phyloP scores from a whole-genome alignment of 176 grass and related monocot species.

The Zea mays region DNA sequence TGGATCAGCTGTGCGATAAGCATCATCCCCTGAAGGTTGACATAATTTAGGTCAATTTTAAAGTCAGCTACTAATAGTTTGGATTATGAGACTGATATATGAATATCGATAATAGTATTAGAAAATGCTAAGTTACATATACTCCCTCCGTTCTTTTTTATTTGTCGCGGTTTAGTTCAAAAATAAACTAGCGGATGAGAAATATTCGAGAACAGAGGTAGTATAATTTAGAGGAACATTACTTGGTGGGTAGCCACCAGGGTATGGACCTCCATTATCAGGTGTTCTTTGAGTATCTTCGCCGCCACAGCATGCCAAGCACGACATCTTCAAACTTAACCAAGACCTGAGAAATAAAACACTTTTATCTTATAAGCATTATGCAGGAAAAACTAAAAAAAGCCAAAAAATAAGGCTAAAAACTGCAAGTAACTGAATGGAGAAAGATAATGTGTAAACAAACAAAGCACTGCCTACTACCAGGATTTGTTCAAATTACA shows the following conservation, averaged over 20 bases:
- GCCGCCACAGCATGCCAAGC: slow-evolving; percentile 36
- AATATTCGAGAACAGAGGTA: no score
- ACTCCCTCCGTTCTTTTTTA: no score
- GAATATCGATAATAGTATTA: neutral
- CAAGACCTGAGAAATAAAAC: slow-evolving; percentile 5
- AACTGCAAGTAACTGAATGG: neutral
- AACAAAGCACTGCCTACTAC: neutral
- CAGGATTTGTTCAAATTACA: slow-evolving; percentile 8
- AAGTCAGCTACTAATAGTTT: slow-evolving; percentile 13
- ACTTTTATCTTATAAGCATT: slow-evolving; percentile 6
- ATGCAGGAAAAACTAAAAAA: neutral
- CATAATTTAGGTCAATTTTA: neutral
- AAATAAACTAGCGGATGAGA: no score
- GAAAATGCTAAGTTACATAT: slow-evolving; percentile 18
- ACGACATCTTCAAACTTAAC: slow-evolving; percentile 32
- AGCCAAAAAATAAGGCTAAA: neutral
- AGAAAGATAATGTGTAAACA: neutral
- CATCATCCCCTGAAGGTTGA: slow-evolving; percentile 48
- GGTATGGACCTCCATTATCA: slow-evolving; percentile 39
- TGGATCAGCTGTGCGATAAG: slow-evolving; percentile 59
- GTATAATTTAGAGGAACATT: slow-evolving; percentile 16
- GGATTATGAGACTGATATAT: neutral
- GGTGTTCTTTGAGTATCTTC: slow-evolving; percentile 38
- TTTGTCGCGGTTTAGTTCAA: no score
- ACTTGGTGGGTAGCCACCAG: slow-evolving; percentile 35